These are phyloP conservation scores for Botryotinia calthae DNA, from an alignment of 2,329 filamentous ascomycete genomes.

Conservation along the genomic window DNA sequence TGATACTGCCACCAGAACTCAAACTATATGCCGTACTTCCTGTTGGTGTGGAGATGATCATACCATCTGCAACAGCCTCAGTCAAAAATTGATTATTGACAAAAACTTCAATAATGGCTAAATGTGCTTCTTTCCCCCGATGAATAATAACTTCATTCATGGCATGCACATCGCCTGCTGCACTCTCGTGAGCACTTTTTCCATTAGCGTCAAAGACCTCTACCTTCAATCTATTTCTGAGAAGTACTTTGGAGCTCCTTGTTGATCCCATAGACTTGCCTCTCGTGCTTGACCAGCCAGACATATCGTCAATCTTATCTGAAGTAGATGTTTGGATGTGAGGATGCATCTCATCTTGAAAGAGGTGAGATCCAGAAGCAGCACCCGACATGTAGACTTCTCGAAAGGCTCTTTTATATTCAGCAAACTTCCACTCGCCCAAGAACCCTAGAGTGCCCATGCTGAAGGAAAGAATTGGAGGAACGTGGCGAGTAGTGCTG, in stretches of 20 bases:
- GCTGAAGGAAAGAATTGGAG: conserved; percentile 89
- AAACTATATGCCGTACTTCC: conserved; percentile 94
- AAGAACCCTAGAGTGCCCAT: conserved; percentile 96
- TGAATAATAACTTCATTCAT: conserved; percentile 97
- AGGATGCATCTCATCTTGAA: conserved; percentile 36
- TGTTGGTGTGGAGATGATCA: conserved; percentile 90
- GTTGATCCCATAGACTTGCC: conserved; percentile 78
- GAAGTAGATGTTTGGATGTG: conserved; percentile 28
- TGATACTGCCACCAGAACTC: conserved; percentile 88
- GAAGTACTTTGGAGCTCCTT: conserved; percentile 74
- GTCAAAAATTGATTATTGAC: conserved; percentile 88
- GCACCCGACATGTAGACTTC: conserved; percentile 87
- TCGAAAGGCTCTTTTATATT: conserved; percentile 88
- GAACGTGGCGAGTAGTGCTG: conserved; percentile 75
- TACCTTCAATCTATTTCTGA: conserved; percentile 83
- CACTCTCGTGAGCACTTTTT: conserved; percentile 39
- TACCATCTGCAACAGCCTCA: conserved; percentile 91
- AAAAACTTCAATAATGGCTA: conserved; percentile 88
- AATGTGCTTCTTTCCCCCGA: conserved; percentile 82
- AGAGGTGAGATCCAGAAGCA: conserved; percentile 39
- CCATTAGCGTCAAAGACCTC: conserved; percentile 74
- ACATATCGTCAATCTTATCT: conserved; percentile 39
- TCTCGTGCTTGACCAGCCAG: conserved; percentile 68
- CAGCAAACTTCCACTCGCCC: conserved; percentile 92
- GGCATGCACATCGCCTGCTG: conserved; percentile 53